Conservation (phyloP, 2,329 filamentous ascomycete genomes). For the Diaporthe sp. region DNA sequence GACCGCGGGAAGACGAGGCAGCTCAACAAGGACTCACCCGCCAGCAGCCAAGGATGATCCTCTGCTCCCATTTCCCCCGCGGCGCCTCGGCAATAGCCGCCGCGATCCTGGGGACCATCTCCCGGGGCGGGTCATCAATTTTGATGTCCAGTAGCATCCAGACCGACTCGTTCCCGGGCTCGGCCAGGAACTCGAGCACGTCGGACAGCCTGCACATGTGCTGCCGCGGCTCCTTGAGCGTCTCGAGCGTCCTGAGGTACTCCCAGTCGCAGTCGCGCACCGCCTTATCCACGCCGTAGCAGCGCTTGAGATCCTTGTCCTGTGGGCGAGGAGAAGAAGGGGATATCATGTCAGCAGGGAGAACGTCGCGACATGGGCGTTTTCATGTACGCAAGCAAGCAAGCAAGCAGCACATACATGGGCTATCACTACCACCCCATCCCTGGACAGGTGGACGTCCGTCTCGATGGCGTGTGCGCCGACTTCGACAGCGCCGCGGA, state of each 20-base stretch:
- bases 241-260: conserved; percentile 75
- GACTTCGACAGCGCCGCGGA: conserved; percentile 76
- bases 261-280: conserved; percentile 82
- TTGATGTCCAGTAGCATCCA: conserved; percentile 94
- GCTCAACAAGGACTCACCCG: conserved; percentile 47
- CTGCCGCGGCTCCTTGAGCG: conserved; percentile 73
- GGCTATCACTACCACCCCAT: conserved; percentile 86
- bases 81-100: conserved; percentile 67
- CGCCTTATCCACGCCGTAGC: conserved; percentile 79
- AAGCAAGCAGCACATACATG: conserved; percentile 66
- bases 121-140: conserved; percentile 77
- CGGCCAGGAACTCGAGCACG: conserved; percentile 76
- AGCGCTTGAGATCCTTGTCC: conserved; percentile 81
- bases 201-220: conserved; percentile 80
- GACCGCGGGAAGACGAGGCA: not conserved
- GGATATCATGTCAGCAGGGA: not conserved
- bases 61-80: conserved; percentile 72
- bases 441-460: conserved; percentile 84
- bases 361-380: not conserved
- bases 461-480: conserved; percentile 89
- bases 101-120: conserved; percentile 77
- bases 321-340: not conserved
- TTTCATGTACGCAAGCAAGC: not conserved
- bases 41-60: conserved; percentile 87
- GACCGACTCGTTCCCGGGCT: conserved; percentile 71